These are phyloP conservation scores for Alternaria metachromatica DNA, from an alignment of 2,329 filamentous ascomycete genomes.

Conservation along the genomic window DNA sequence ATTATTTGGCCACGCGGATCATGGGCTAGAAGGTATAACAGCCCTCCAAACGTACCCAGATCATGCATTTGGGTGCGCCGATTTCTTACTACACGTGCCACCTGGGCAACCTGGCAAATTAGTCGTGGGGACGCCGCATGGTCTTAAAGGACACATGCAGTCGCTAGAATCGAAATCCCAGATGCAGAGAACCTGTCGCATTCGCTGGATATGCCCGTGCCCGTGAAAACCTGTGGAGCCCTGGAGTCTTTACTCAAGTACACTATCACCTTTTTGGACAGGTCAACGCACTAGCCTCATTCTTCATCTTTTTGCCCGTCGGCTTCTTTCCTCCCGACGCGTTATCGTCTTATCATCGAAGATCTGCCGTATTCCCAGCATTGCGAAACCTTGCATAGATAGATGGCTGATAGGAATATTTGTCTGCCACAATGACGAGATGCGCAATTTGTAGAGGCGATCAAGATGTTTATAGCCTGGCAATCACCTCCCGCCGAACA, in stretches of 20 bases:
- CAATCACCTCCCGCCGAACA: neutral
- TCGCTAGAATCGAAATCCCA: neutral
- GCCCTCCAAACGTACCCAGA: neutral
- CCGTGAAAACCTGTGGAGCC: neutral
- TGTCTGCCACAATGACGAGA: neutral
- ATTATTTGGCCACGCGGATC: neutral
- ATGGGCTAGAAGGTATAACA: neutral
- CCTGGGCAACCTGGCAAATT: neutral
- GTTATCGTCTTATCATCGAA: constrained; percentile 1
- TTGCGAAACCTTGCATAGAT: neutral
- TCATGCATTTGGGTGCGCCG: neutral
- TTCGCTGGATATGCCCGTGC: neutral
- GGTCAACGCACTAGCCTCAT: neutral
- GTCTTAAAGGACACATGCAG: neutral
- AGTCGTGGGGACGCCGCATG: neutral
- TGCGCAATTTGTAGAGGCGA: neutral
- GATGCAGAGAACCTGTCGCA: neutral
- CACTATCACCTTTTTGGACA: neutral
- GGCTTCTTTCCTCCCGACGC: constrained; percentile 8
- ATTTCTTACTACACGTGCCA: neutral
- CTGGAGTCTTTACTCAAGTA: neutral
- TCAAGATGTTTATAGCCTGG: neutral
- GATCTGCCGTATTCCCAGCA: neutral
- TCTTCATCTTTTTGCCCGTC: neutral
- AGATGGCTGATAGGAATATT: neutral